These are phyloP conservation scores for Hordeum pubiflorum DNA, from an alignment of 202 grass and related monocot species.

Conservation along the genomic window DNA sequence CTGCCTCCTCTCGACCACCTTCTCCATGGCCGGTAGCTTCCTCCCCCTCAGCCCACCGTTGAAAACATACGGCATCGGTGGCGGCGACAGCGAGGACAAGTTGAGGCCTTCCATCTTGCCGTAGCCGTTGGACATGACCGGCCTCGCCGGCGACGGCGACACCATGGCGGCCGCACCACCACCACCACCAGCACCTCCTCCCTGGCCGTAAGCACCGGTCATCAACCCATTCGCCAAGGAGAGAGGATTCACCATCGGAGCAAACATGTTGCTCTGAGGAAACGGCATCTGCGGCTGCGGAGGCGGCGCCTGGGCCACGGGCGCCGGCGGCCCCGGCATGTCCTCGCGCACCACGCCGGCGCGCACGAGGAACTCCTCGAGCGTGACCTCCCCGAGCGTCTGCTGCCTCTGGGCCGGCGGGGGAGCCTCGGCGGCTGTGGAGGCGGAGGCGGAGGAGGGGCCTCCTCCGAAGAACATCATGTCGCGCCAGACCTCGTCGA, in stretches of 20 bases:
- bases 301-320: background rate
- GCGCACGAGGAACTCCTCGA: conserved; percentile 77
- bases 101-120: conserved; percentile 53
- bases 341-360: conserved; percentile 64
- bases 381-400: conserved; percentile 73
- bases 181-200: background rate
- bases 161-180: background rate
- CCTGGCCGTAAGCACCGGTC: conserved; percentile 29
- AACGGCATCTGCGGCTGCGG: conserved; percentile 24
- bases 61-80: conserved; percentile 64
- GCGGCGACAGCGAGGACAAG: conserved; percentile 53
- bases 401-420: conserved; percentile 33
- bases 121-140: conserved; percentile 24
- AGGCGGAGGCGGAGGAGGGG: background rate
- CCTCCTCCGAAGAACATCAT: conserved; percentile 29
- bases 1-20: conserved; percentile 80
- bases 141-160: conserved; percentile 41
- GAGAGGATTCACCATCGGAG: conserved; percentile 25
- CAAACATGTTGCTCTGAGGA: conserved; percentile 24
- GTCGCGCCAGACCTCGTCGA: conserved; percentile 81
- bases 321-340: conserved; percentile 23
- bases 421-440: background rate
- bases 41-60: conserved; percentile 58
- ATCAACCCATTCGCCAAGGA: conserved; percentile 35
- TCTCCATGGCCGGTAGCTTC: conserved; percentile 63